Evolutionary conservation across 495 filamentous ascomycete species (phyloP), one percentile per base, ranked within the genome.

Genomic region (Achaetomiella virescens): DNA sequence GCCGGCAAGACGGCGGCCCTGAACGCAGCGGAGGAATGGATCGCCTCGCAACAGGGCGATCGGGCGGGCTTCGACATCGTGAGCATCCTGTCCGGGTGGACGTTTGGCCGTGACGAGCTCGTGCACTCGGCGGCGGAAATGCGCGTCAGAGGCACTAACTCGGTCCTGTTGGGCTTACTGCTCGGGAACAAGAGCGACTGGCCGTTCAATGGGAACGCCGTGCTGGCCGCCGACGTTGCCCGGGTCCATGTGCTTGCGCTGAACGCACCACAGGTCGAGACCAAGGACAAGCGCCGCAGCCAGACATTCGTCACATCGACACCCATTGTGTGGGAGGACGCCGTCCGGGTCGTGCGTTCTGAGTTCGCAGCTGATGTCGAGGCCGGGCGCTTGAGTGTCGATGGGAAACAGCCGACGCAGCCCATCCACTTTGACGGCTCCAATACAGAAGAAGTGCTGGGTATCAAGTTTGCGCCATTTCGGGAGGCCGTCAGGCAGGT

Each of bases 401-500:
- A 62, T 49, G 78, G 75, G 6, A 66, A 57, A 11, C 61, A 71
- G 49, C 33, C 43, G 31, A 70, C 72, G 1, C 70, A 67, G 8
- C 59, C 61, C 5, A 68, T 77, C 29, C 68, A 65, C 2, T 54
- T 81, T 21, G 73, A 79, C 62, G 61, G 70, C 18, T 68, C 62
- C 42, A 37, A 67, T 6, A 76, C 76, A 11, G 72, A 78, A 54
- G 64, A 67, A 29, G 66, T 64, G 3, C 77, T 83, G 63, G 77
- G 77, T 6, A 73, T 78, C 65, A 61, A 70, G 44, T 75, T 77
- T 54, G 50, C 56, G 17, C 59, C 61, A 21, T 79, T 75, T 60
- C 71, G 75, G 60, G 73, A 81, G 56, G 77, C 76, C 53, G 69
- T 81, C 9, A 67, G 68, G 63, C 71, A 67, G 58, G 61, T 70